Conservation (phyloP, 257 asterid genomes). For the Mentha longifolia region DNA sequence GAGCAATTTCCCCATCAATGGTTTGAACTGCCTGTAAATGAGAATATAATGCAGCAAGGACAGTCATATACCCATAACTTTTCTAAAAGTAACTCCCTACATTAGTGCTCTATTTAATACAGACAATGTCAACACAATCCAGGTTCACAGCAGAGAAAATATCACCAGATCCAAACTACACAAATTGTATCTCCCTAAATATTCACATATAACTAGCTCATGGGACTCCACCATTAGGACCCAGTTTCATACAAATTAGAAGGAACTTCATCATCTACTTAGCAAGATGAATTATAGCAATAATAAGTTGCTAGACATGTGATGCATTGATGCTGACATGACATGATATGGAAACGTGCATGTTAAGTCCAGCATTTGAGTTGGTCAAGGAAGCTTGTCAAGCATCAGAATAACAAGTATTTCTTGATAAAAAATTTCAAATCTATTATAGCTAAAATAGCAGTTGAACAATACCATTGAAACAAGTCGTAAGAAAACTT, state of each 20-base stretch:
- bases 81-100: no score
- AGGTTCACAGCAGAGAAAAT: neutral
- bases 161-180: conserved; percentile 6
- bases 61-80: no score
- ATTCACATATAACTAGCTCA: neutral
- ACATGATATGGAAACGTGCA: conserved; percentile 1
- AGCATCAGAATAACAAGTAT: neutral
- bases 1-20: conserved; percentile 90
- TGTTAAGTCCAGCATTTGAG: neutral
- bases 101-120: neutral
- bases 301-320: neutral
- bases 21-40: conserved; percentile 80
- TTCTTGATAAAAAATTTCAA: neutral
- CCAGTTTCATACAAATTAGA: conserved; percentile 3
- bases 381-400: neutral
- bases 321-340: neutral
- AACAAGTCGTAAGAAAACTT: neutral
- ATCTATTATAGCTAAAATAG: neutral
- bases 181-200: conserved; percentile 1
- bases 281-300: neutral
- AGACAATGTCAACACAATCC: neutral
- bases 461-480: neutral
- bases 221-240: neutral
- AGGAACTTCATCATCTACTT: conserved; percentile 4
- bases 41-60: conserved; percentile 20